Percentiles rank a stretch among this genome's conserved stretches.
phyloP scores from a whole-genome alignment of 2,329 filamentous ascomycete species.

The Zymoseptoria ardabiliae region DNA sequence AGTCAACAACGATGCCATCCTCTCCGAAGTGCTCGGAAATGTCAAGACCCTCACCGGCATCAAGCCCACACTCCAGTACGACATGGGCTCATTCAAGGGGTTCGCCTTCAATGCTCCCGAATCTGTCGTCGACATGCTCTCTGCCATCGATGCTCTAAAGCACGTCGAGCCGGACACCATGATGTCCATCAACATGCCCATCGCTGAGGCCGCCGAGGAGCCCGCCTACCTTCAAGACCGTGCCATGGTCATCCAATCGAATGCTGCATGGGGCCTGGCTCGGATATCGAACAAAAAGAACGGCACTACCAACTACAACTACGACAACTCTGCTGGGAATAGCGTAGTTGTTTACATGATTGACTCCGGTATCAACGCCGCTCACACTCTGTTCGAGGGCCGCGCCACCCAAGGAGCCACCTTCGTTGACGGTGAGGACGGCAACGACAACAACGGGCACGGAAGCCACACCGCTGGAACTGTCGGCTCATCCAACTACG shows the following conservation, averaged over 20 bases:
- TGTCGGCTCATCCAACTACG: conserved; percentile 53
- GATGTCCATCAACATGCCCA: conserved; percentile 26
- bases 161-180: conserved; percentile 36
- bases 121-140: conserved; percentile 27
- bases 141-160: conserved; percentile 25
- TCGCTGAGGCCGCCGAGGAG: not conserved
- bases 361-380: conserved; percentile 19
- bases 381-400: conserved; percentile 30
- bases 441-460: conserved; percentile 49
- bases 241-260: conserved; percentile 13
- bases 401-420: conserved; percentile 25
- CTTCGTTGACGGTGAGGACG: conserved; percentile 27
- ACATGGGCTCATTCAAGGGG: conserved; percentile 32
- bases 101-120: conserved; percentile 33
- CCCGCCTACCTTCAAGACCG: conserved; percentile 1
- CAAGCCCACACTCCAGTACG: conserved; percentile 16
- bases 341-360: conserved; percentile 13
- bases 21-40: not conserved
- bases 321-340: conserved; percentile 12
- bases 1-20: conserved; percentile 8
- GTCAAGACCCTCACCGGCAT: conserved; percentile 14
- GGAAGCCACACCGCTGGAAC: conserved; percentile 82
- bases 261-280: conserved; percentile 18
- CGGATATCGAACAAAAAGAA: conserved; percentile 15
- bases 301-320: conserved; percentile 20